Conservation (phyloP, 2,329 filamentous ascomycete genomes). For the Fusarium coicis region DNA sequence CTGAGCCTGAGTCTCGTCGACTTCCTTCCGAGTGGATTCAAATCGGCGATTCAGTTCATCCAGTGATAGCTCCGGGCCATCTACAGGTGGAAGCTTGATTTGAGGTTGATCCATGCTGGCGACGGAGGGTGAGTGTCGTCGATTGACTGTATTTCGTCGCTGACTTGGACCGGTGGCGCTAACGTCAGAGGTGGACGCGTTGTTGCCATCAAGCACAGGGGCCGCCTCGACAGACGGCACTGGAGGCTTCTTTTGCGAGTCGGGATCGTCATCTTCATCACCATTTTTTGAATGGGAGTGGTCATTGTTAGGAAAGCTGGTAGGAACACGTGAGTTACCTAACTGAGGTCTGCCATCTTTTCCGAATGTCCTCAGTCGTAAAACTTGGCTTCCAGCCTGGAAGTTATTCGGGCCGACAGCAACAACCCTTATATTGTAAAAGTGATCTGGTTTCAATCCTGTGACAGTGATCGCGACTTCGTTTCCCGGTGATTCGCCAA, state of each 20-base stretch:
- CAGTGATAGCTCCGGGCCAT: constrained; percentile 73
- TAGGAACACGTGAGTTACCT: constrained; percentile 65
- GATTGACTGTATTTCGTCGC: constrained; percentile 69
- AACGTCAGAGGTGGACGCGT: constrained; percentile 71
- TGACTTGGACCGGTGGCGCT: constrained; percentile 58
- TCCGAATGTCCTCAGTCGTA: constrained; percentile 82
- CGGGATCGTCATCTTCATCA: constrained; percentile 58
- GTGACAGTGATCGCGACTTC: constrained; percentile 82
- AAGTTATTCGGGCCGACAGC: constrained; percentile 93
- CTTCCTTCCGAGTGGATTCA: constrained; percentile 82
- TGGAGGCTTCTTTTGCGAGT: constrained; percentile 60
- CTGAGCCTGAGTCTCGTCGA: constrained; percentile 79
- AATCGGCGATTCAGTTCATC: constrained; percentile 84
- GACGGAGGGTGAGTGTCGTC: constrained; percentile 80
- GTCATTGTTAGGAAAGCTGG: constrained; percentile 66
- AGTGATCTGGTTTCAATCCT: constrained; percentile 84
- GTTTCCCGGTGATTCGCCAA: constrained; percentile 78
- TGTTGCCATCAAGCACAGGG: constrained; percentile 68
- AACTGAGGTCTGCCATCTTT: constrained; percentile 71
- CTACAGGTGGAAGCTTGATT: constrained; percentile 56
- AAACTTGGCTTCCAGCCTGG: constrained; percentile 85
- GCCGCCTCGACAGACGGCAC: constrained; percentile 70
- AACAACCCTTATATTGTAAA: constrained; percentile 93
- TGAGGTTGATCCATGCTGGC: constrained; percentile 64
- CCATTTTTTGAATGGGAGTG: constrained; percentile 52